phyloP scores from a whole-genome alignment of 2,329 filamentous ascomycete genomes.

The Ascochyta koolunga region DNA sequence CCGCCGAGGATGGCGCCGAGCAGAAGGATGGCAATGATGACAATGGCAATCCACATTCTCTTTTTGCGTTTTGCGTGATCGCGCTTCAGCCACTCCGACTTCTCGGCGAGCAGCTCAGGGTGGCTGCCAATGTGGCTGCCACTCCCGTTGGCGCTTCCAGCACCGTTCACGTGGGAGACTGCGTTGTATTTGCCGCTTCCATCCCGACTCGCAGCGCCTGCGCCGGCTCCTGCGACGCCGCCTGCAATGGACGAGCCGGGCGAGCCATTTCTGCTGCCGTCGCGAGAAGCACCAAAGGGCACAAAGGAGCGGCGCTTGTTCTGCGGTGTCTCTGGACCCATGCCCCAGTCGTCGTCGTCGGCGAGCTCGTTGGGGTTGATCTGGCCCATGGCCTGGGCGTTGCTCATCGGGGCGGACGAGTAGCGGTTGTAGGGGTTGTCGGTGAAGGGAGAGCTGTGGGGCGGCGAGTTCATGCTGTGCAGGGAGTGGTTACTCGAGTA shows the following conservation, averaged over 20 bases:
- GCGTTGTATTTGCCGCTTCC: conserved; percentile 63
- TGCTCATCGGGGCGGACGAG: conserved; percentile 47
- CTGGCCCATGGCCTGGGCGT: conserved; percentile 47
- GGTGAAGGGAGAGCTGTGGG: conserved; percentile 53
- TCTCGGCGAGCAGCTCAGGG: conserved; percentile 58
- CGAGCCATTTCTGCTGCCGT: conserved; percentile 47
- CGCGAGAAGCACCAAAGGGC: conserved; percentile 51
- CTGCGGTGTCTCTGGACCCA: conserved; percentile 59
- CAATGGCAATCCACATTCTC: conserved; percentile 71
- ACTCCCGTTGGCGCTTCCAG: conserved; percentile 11
- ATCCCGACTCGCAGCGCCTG: conserved; percentile 40
- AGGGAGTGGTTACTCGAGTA: conserved; percentile 52
- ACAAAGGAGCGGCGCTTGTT: conserved; percentile 65
- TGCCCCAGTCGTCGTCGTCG: conserved; percentile 87
- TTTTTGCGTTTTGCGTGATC: conserved; percentile 63
- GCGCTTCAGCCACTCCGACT: conserved; percentile 67
- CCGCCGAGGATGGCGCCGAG: conserved; percentile 75
- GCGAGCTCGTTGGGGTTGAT: conserved; percentile 81
- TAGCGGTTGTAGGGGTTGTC: conserved; percentile 73
- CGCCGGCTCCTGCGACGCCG: conserved; percentile 52
- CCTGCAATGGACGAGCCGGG: conserved; percentile 50
- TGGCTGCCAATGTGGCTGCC: conserved; percentile 16
- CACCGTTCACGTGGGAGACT: conserved; percentile 49
- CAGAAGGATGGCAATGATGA: conserved; percentile 68
- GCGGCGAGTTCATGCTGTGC: conserved; percentile 54